These are phyloP conservation scores for Aspergillus bridgeri DNA, from an alignment of 495 filamentous ascomycete genomes.

Conservation along the genomic window DNA sequence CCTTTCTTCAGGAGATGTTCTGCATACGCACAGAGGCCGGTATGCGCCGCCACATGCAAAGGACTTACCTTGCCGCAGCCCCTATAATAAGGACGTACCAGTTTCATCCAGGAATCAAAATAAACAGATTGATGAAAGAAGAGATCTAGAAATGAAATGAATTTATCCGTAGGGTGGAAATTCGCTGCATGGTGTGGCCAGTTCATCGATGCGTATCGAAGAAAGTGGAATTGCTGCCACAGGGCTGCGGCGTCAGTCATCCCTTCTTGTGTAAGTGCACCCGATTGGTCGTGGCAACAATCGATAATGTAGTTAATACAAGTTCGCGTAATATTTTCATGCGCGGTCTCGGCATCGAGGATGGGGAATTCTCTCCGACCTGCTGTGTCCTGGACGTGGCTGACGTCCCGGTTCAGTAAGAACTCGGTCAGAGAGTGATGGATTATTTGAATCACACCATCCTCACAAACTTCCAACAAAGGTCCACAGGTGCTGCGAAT, in stretches of 20 bases:
- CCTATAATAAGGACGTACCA: no score
- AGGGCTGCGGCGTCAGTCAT: background rate
- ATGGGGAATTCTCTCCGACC: background rate
- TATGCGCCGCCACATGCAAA: conserved; percentile 14
- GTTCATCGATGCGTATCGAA: conserved; percentile 27
- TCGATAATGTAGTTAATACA: conserved; percentile 2
- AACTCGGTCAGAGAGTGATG: conserved; percentile 56
- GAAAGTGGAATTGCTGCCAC: conserved; percentile 17
- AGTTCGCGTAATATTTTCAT: background rate
- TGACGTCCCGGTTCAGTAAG: conserved; percentile 16
- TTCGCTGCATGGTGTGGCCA: conserved; percentile 22
- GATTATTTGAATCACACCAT: conserved; percentile 48
- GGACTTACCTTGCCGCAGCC: conserved; percentile 2
- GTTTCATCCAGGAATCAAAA: background rate
- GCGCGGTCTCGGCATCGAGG: background rate
- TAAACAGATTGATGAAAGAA: conserved; percentile 1
- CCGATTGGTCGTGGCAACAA: background rate
- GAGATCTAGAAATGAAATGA: conserved; percentile 8
- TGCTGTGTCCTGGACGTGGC: background rate
- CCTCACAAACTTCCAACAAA: conserved; percentile 46
- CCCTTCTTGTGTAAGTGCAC: background rate
- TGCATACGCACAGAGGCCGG: conserved; percentile 9
- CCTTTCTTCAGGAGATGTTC: conserved; percentile 8
- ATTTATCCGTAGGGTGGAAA: background rate
- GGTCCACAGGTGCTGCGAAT: conserved; percentile 41